Evolutionary conservation across 2,329 filamentous ascomycete genomes (phyloP).

Genomic region (Pseudogymnoascus sp.): DNA sequence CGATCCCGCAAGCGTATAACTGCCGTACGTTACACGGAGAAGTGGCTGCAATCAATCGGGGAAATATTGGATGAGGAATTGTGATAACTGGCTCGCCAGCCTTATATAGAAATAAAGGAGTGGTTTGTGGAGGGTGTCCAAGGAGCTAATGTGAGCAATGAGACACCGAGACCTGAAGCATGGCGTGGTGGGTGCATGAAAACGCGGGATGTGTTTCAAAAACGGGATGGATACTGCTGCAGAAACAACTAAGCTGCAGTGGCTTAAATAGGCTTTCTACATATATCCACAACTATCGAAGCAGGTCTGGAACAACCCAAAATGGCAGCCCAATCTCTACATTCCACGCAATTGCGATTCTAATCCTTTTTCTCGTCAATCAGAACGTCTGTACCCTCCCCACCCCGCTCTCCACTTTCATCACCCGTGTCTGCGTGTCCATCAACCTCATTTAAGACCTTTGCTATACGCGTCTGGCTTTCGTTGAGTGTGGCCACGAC

Average conservation of each 20-base stretch:
- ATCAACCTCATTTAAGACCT: constrained; percentile 10
- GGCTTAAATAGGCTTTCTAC: neutral
- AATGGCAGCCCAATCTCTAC: neutral
- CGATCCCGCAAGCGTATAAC: neutral
- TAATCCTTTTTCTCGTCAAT: neutral
- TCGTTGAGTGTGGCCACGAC: constrained; percentile 7
- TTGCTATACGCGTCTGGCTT: neutral
- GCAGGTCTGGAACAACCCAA: neutral
- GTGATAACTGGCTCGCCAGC: neutral
- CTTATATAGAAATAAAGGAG: neutral
- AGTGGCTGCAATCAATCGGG: neutral
- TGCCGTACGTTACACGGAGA: neutral
- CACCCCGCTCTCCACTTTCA: neutral
- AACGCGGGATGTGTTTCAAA: neutral
- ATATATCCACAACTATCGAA: constrained; percentile 6
- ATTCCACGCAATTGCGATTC: neutral
- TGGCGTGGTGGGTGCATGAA: neutral
- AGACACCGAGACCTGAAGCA: neutral
- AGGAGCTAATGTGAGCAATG: neutral
- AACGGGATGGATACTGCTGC: neutral
- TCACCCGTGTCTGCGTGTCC: neutral
- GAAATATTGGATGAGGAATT: neutral
- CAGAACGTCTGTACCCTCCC: neutral
- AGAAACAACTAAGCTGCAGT: neutral
- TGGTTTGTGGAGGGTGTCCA: neutral